phyloP scores from a whole-genome alignment of 164 flowering plant species.

The Vitis amurensis region DNA sequence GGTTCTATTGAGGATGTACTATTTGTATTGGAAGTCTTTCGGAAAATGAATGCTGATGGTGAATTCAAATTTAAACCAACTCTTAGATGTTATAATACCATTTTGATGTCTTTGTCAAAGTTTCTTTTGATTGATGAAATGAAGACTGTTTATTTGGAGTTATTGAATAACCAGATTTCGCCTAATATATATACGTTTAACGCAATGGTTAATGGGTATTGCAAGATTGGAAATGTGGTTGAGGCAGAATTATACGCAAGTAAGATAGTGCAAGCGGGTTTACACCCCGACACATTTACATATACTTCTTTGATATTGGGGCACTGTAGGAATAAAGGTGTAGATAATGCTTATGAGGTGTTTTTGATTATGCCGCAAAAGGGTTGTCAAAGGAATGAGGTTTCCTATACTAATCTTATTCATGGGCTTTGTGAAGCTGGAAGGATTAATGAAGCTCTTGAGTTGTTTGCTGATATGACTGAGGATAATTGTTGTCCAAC shows the following conservation, averaged over 20 bases:
- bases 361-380: slow-evolving; percentile 55
- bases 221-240: slow-evolving; percentile 59
- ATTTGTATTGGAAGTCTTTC: slow-evolving; percentile 35
- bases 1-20: slow-evolving; percentile 34
- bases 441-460: slow-evolving; percentile 59
- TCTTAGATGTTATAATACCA: slow-evolving; percentile 49
- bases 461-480: slow-evolving; percentile 55
- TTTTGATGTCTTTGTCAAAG: slow-evolving; percentile 56
- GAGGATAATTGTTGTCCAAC: slow-evolving; percentile 61
- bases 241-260: slow-evolving; percentile 60
- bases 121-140: slow-evolving; percentile 61
- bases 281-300: slow-evolving; percentile 66
- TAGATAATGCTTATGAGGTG: slow-evolving; percentile 48
- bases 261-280: slow-evolving; percentile 59
- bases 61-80: slow-evolving; percentile 37
- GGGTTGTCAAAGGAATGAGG: slow-evolving; percentile 70
- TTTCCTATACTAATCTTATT: slow-evolving; percentile 61
- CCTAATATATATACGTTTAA: slow-evolving; percentile 71
- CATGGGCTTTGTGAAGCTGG: slow-evolving; percentile 76
- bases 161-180: slow-evolving; percentile 43
- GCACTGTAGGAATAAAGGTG: slow-evolving; percentile 58
- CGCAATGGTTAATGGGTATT: slow-evolving; percentile 72
- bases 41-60: slow-evolving; percentile 36
- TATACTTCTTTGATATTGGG: slow-evolving; percentile 76
- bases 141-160: slow-evolving; percentile 52